Base-by-base conservation (phyloP, 805 yeast genomes). In the Candida nonsorbophila region DNA sequence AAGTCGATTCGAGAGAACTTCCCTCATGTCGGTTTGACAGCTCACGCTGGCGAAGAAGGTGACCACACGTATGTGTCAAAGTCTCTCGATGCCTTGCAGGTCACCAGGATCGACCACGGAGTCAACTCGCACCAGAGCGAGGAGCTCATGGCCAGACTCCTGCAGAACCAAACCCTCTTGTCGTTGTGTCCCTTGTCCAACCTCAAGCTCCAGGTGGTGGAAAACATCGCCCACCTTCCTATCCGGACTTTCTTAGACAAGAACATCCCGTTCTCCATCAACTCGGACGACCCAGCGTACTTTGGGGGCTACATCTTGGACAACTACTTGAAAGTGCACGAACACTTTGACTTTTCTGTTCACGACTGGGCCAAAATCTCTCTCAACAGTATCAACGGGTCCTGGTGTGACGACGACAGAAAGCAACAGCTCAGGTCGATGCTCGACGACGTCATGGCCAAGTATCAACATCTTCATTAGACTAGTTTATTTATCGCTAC, bases 41-140 rank as follows among this genome's bases (percentile, higher is more conserved):
- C 94, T 2, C 94, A 84, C 47, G 94, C 92, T 3, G 94, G 94
- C 45, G 94, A 84, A 57, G 94, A 84, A 61, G 94, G 90, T 30
- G 84, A 80, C 39, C 77, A 85, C 23, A 69, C 74, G n/a, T 82
- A 63, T 41, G 83, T 84, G 16, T 34, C 58, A 7, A 67, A 66
- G 30, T 60, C 92, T 2, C 57, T 84, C 37, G 79, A 80, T 43
- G 33, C 64, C 26, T 66, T 81, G 34, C 65, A 73, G 2, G 84
- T 74, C 15, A 67, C 77, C 19, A 72, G 95, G 54, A 79, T 84
- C 32, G 94, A 84, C 48, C 94, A 84, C 48, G 94, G 94, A 31
- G 74, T 83, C 40, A 76, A 79, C 47, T 71, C 85, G 7, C 55
- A 65, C 25, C 67, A 80, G 22, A 78, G 70, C 43, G 61, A 58